Evolutionary conservation across 306 rosid genomes (phyloP).

Genomic region (Prunus padus): DNA sequence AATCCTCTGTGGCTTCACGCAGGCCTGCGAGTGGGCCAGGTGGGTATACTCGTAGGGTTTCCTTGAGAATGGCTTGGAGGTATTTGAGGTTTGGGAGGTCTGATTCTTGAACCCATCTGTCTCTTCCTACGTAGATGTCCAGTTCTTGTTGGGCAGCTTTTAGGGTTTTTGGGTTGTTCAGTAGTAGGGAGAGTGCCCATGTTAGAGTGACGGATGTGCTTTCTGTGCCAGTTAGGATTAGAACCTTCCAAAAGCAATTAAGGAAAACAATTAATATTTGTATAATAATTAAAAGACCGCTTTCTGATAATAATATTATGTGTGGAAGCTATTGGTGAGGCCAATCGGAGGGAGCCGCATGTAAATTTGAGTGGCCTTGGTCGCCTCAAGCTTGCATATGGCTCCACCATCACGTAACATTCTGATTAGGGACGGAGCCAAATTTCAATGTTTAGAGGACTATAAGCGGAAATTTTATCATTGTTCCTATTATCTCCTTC

Average conservation of each 20-base stretch:
- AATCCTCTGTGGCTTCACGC: constrained; percentile 41
- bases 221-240: constrained; percentile 23
- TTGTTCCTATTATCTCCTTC: too few species aligned
- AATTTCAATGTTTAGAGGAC: too few species aligned
- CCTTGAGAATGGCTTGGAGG: constrained; percentile 39
- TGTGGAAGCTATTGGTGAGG: too few species aligned
- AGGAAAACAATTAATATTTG: not conserved
- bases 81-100: constrained; percentile 28
- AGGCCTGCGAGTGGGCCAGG: constrained; percentile 35
- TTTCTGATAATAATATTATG: too few species aligned
- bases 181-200: constrained; percentile 29
- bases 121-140: constrained; percentile 26
- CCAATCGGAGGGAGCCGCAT: too few species aligned
- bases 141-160: constrained; percentile 34
- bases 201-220: constrained; percentile 29
- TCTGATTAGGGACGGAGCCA: too few species aligned
- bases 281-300: not conserved
- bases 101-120: constrained; percentile 38
- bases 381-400: too few species aligned
- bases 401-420: too few species aligned
- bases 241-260: constrained; percentile 15
- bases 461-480: too few species aligned
- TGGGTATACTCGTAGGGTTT: constrained; percentile 30
- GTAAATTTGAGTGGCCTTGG: too few species aligned
- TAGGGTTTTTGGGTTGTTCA: constrained; percentile 27